These are phyloP conservation scores for Vitis labrusca DNA, from an alignment of 164 flowering plant genomes.

Conservation along the genomic window DNA sequence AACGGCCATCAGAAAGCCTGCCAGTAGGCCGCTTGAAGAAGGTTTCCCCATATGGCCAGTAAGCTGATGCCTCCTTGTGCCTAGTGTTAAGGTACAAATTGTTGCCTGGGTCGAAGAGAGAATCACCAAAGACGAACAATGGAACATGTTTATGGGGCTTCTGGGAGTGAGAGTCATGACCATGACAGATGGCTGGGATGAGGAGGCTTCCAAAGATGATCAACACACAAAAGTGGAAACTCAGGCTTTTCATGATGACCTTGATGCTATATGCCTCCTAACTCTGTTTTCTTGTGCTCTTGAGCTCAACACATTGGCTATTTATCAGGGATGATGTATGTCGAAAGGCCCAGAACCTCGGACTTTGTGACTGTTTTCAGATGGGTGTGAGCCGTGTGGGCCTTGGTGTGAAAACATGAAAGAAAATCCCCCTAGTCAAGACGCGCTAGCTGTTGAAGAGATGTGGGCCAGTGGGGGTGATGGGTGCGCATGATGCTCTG, in stretches of 20 bases:
- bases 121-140: constrained; percentile 18
- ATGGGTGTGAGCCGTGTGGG: background rate
- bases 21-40: constrained; percentile 16
- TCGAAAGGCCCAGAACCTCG: too few relatives aligned
- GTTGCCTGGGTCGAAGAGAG: constrained; percentile 14
- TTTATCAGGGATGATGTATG: too few relatives aligned
- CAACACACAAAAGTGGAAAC: background rate
- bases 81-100: constrained; percentile 16
- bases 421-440: too few relatives aligned
- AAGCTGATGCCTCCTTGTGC: background rate
- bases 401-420: background rate
- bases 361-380: too few relatives aligned
- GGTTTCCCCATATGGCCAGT: constrained; percentile 19
- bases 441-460: background rate
- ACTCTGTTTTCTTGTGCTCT: too few relatives aligned
- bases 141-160: background rate
- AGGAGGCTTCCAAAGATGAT: background rate
- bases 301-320: too few relatives aligned
- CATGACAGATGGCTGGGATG: background rate
- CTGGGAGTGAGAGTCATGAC: background rate
- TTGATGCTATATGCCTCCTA: too few relatives aligned
- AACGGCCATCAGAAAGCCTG: constrained; percentile 14
- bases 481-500: too few relatives aligned
- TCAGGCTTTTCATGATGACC: background rate
- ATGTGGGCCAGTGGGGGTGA: too few relatives aligned